These are phyloP conservation scores for Schizonepeta tenuifolia DNA, from an alignment of 257 asterid species.

Conservation along the genomic window DNA sequence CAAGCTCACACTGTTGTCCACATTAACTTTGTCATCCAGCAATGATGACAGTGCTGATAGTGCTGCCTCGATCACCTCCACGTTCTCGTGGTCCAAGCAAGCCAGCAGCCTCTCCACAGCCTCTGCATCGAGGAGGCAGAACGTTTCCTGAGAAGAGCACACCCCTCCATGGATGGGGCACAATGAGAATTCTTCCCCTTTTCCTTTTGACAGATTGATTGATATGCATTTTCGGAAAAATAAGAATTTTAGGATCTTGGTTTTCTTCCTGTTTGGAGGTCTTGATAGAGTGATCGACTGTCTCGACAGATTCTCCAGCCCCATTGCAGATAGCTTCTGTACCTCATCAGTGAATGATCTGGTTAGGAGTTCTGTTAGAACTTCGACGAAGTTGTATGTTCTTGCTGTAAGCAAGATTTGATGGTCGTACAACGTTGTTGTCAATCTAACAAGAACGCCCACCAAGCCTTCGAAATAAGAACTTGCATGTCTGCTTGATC, in stretches of 20 bases:
- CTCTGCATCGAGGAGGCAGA: conserved; percentile 72
- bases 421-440: conserved; percentile 71
- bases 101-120: conserved; percentile 67
- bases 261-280: conserved; percentile 52
- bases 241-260: conserved; percentile 44
- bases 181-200: conserved; percentile 31
- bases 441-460: conserved; percentile 73
- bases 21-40: conserved; percentile 67
- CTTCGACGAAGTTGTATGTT: conserved; percentile 53
- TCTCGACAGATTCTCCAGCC: conserved; percentile 68
- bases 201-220: conserved; percentile 36
- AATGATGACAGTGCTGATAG: conserved; percentile 73
- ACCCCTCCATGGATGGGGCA: conserved; percentile 81
- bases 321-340: conserved; percentile 64
- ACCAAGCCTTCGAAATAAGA: conserved; percentile 78
- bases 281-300: conserved; percentile 60
- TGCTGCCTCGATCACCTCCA: conserved; percentile 72
- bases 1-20: conserved; percentile 58
- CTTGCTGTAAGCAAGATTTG: conserved; percentile 56
- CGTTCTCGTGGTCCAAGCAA: conserved; percentile 69
- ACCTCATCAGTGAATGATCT: conserved; percentile 72
- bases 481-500: conserved; percentile 65
- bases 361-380: conserved; percentile 61
- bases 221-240: conserved; percentile 51
- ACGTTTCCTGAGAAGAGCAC: conserved; percentile 72